Evolutionary conservation across 2,329 filamentous ascomycete genomes (phyloP), one percentile per base, ranked within the genome.

Genomic region (Alternaria sp.): DNA sequence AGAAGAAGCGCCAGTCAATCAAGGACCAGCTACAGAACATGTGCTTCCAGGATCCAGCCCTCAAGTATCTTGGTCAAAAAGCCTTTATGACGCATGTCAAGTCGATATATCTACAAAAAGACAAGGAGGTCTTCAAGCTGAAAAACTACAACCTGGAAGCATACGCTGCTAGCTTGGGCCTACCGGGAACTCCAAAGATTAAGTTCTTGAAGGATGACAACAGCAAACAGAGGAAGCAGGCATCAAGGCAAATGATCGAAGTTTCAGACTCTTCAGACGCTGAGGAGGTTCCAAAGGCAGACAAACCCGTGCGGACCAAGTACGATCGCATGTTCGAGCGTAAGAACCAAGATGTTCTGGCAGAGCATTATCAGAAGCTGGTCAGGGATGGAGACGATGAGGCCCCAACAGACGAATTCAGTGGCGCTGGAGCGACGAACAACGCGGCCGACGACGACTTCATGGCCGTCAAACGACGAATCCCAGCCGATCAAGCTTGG

Each of bases 281-380:
- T 26, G 84, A 83, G 14, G 74, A 71, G 26, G 81, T 76, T 37
- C 70, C 75, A 33, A 83, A 84, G 70, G 75, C 82, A 65, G 79
- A 82, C 60, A 87, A 86, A 75, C 87, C 88, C 79, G 91, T 97
- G 17, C 87, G 93, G 61, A 99, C 96, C 31, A 98, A 97, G 78
- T 96, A 96, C 76, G 93, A 99, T 78, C 90, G 92, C 68, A 98
- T 99, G 95, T 97, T 98, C 78, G 94, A 97, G 81, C 86, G 95
- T 60, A 91, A 90, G 69, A 99, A 99, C 78, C 94, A 98, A 78
- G 93, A 97, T 73, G 91, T 99, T 31, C 80, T 99, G 64, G 93
- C 94, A n/a, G 88, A 90, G 55, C 95, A 99, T 79, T 98, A 97
- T 81, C 87, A 88, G 59, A 97, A 94, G 72, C 85, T 99, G 63